phyloP scores from a whole-genome alignment of 1,284 basidiomycete genomes.

The Ceratobasidium sp. region DNA sequence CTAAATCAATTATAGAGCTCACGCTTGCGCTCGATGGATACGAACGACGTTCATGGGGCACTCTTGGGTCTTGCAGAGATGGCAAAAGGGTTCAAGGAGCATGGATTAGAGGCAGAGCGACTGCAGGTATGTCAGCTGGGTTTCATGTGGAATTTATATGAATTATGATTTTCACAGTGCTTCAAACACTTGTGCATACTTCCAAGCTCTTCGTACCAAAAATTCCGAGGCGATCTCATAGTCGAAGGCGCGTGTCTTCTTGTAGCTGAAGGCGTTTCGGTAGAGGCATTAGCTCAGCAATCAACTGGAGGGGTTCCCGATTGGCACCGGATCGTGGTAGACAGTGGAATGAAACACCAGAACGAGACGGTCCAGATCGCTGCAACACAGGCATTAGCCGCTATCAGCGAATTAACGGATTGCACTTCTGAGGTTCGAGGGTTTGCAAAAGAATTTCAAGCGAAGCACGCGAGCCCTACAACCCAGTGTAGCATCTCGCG shows the following conservation, averaged over 20 bases:
- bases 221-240: slow-evolving; percentile 75
- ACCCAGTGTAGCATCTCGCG: slow-evolving; percentile 81
- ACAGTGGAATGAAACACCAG: slow-evolving; percentile 75
- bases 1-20: slow-evolving; percentile 55
- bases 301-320: slow-evolving; percentile 55
- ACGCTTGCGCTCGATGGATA: slow-evolving; percentile 71
- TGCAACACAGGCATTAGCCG: slow-evolving; percentile 68
- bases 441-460: slow-evolving; percentile 70
- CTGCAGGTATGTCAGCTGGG: slow-evolving; percentile 52
- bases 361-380: slow-evolving; percentile 74
- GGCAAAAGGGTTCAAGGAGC: slow-evolving; percentile 59
- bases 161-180: slow-evolving; percentile 41
- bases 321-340: slow-evolving; percentile 71
- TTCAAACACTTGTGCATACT: slow-evolving; percentile 65
- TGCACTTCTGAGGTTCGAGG: slow-evolving; percentile 68
- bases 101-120: slow-evolving; percentile 48
- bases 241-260: slow-evolving; percentile 77
- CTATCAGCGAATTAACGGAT: slow-evolving; percentile 71
- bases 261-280: slow-evolving; percentile 70
- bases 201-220: slow-evolving; percentile 62
- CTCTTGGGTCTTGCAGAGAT: slow-evolving; percentile 77
- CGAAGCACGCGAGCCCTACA: slow-evolving; percentile 54
- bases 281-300: slow-evolving; percentile 56
- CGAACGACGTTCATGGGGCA: slow-evolving; percentile 81
- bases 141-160: background rate